Conservation (phyloP, 495 filamentous ascomycete genomes). For the Penicillium paradoxum region DNA sequence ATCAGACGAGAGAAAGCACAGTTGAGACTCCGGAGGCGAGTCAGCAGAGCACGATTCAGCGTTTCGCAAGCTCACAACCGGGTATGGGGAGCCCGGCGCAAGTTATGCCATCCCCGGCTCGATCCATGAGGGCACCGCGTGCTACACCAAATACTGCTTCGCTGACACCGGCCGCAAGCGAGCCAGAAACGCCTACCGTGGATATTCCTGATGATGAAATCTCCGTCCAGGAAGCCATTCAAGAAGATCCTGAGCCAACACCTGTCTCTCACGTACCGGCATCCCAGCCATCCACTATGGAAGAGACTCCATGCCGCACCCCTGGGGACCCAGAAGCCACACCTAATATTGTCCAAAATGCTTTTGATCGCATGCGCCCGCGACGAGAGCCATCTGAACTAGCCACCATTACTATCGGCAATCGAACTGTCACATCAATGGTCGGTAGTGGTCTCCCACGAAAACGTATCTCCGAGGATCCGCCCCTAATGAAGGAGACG, state of each 20-base stretch:
- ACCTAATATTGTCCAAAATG: slow-evolving; percentile 54
- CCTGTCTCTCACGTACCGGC: background rate
- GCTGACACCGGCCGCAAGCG: background rate
- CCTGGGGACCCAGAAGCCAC: slow-evolving; percentile 20
- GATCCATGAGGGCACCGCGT: background rate
- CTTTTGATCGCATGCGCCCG: slow-evolving; percentile 63
- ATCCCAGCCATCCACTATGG: slow-evolving; percentile 10
- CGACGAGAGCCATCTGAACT: slow-evolving; percentile 62
- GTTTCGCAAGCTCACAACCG: slow-evolving; percentile 20
- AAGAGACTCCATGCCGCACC: slow-evolving; percentile 8
- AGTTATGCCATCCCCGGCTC: slow-evolving; percentile 15
- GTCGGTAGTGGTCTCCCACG: slow-evolving; percentile 47
- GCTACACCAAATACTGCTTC: background rate
- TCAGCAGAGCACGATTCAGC: slow-evolving; percentile 27
- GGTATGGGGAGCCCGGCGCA: slow-evolving; percentile 11
- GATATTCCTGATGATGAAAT: background rate
- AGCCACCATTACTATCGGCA: slow-evolving; percentile 86
- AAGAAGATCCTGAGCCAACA: slow-evolving; percentile 10
- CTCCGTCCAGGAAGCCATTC: background rate
- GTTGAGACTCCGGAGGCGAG: slow-evolving; percentile 18
- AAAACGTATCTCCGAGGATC: slow-evolving; percentile 28
- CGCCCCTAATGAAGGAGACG: slow-evolving; percentile 11
- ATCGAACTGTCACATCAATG: slow-evolving; percentile 63
- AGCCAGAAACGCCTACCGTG: slow-evolving; percentile 3
- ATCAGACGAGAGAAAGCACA: slow-evolving; percentile 3